These are phyloP conservation scores for Fusarium buharicum DNA, from an alignment of 2,329 filamentous ascomycete genomes.

Conservation along the genomic window DNA sequence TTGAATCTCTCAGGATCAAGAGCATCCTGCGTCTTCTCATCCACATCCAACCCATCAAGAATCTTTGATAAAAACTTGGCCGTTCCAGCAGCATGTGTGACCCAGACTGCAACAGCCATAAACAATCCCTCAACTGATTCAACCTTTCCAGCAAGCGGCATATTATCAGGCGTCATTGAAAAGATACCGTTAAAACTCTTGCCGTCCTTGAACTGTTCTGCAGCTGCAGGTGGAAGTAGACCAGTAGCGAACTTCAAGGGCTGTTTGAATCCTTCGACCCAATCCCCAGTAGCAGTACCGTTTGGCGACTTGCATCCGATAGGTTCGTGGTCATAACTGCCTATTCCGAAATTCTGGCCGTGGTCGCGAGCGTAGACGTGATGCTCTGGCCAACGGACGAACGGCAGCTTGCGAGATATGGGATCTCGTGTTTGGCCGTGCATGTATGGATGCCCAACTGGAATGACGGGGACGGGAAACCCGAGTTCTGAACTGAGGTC, in stretches of 20 bases:
- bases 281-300: constrained; percentile 27
- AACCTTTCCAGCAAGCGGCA: constrained; percentile 34
- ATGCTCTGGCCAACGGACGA: constrained; percentile 40
- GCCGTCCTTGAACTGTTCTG: constrained; percentile 13
- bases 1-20: constrained; percentile 36
- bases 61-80: constrained; percentile 30
- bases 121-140: constrained; percentile 15
- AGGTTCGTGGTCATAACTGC: constrained; percentile 38
- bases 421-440: constrained; percentile 3
- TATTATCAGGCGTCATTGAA: constrained; percentile 44
- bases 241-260: constrained; percentile 21
- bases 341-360: constrained; percentile 34
- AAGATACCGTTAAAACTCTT: constrained; percentile 41
- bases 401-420: constrained; percentile 3
- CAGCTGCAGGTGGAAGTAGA: constrained; percentile 20
- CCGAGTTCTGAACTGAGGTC: constrained; percentile 21
- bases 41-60: constrained; percentile 24
- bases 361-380: constrained; percentile 42
- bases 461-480: constrained; percentile 37
- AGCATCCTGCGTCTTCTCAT: constrained; percentile 8
- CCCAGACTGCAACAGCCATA: constrained; percentile 40
- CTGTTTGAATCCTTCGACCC: constrained; percentile 30
- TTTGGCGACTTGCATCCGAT: constrained; percentile 15
- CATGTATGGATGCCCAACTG: constrained; percentile 41
- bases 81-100: constrained; percentile 36